Evolutionary conservation across 2,329 filamentous ascomycete genomes (phyloP).

Genomic region (Fusarium phyllophilum): DNA sequence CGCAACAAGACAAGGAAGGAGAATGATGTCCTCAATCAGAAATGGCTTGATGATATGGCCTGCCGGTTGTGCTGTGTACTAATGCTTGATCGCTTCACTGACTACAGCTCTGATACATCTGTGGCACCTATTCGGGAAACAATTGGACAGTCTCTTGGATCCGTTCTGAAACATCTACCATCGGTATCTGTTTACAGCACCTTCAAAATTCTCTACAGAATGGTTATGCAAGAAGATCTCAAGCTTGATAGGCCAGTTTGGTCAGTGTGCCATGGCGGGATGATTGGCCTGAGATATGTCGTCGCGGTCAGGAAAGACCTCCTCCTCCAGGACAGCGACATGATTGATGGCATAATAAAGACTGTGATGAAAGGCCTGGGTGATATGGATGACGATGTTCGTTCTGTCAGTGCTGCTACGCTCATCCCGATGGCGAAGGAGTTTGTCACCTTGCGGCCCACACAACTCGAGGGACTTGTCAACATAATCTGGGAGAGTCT

Average conservation of each 20-base stretch:
- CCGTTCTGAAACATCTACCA: conserved; percentile 85
- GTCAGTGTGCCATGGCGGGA: conserved; percentile 97
- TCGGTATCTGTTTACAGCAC: conserved; percentile 82
- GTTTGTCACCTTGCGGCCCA: conserved; percentile 85
- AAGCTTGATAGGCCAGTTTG: conserved; percentile 79
- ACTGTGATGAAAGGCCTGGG: conserved; percentile 95
- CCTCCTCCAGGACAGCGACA: conserved; percentile 80
- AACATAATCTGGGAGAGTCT: conserved; percentile 98
- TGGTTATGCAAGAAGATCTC: conserved; percentile 91
- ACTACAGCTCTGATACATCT: conserved; percentile 97
- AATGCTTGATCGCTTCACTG: conserved; percentile 96
- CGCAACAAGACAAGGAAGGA: conserved; percentile 75
- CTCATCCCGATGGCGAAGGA: conserved; percentile 96
- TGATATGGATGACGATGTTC: conserved; percentile 93
- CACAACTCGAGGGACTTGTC: conserved; percentile 82
- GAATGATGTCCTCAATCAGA: conserved; percentile 82
- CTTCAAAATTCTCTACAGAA: conserved; percentile 84
- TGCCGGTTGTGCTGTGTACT: conserved; percentile 94
- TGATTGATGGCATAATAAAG: conserved; percentile 92
- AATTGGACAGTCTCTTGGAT: conserved; percentile 91
- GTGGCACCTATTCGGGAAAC: conserved; percentile 96
- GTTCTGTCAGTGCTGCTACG: conserved; percentile 96
- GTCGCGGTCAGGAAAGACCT: conserved; percentile 95
- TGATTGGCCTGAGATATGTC: conserved; percentile 95
- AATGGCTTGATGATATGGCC: conserved; percentile 94